Evolutionary conservation across 2,329 filamentous ascomycete species (phyloP).

Genomic region (Exophiala dermatitidis): DNA sequence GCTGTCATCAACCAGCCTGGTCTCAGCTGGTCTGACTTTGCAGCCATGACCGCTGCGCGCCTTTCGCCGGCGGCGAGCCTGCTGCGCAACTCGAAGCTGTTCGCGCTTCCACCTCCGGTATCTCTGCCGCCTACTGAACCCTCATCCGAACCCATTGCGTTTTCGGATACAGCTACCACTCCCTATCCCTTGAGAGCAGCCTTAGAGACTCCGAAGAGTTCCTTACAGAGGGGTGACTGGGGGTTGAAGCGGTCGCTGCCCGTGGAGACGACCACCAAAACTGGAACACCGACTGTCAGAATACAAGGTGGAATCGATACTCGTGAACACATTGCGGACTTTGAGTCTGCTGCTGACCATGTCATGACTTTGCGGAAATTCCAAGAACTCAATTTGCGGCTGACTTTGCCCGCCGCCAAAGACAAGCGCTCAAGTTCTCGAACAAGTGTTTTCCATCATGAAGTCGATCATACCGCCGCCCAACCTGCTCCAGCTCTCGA

Average conservation of each 20-base stretch:
- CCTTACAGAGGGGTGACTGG: slow-evolving; percentile 77
- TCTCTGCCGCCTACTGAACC: slow-evolving; percentile 52
- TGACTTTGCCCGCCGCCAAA: slow-evolving; percentile 14
- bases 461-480: slow-evolving; percentile 24
- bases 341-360: slow-evolving; percentile 74
- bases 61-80: slow-evolving; percentile 59
- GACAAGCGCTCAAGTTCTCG: slow-evolving; percentile 2
- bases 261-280: slow-evolving; percentile 62
- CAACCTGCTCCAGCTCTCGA: background rate
- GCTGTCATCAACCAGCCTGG: background rate
- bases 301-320: slow-evolving; percentile 69
- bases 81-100: slow-evolving; percentile 79
- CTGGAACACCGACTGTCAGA: slow-evolving; percentile 66
- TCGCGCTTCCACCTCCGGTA: slow-evolving; percentile 73
- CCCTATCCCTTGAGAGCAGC: slow-evolving; percentile 75
- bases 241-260: slow-evolving; percentile 82
- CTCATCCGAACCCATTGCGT: slow-evolving; percentile 42
- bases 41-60: slow-evolving; percentile 39
- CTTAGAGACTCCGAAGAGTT: slow-evolving; percentile 67
- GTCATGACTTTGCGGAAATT: slow-evolving; percentile 75
- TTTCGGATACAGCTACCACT: slow-evolving; percentile 64
- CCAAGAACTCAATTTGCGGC: slow-evolving; percentile 67
- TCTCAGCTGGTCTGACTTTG: slow-evolving; percentile 17
- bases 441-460: slow-evolving; percentile 31
- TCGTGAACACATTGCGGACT: slow-evolving; percentile 82